Evolutionary conservation across 2,329 filamentous ascomycete species (phyloP).

Genomic region (Diplocarpon rosae): DNA sequence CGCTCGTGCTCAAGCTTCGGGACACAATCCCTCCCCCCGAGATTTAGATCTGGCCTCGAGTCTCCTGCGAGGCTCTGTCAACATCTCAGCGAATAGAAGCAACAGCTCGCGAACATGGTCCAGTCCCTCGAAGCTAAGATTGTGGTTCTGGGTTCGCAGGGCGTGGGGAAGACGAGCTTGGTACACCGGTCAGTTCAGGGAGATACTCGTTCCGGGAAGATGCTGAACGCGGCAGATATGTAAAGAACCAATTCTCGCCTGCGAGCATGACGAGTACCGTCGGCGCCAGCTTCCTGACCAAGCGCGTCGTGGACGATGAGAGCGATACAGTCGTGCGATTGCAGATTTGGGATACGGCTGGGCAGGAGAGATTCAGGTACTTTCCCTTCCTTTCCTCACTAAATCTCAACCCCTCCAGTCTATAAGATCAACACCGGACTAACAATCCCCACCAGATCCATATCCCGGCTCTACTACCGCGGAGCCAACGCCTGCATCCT

Average conservation of each 20-base stretch:
- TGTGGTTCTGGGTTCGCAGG: constrained; percentile 68
- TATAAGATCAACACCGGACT: too few species aligned
- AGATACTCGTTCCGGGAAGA: neutral
- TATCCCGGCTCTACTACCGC: constrained; percentile 91
- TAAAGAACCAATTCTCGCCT: constrained; percentile 26
- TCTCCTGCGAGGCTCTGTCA: too few species aligned
- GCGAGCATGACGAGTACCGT: constrained; percentile 48
- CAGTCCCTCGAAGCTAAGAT: constrained; percentile 70
- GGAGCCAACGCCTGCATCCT: constrained; percentile 89
- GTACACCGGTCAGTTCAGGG: constrained; percentile 51
- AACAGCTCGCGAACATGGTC: constrained; percentile 19
- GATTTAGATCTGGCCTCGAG: neutral
- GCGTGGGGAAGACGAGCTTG: constrained; percentile 69
- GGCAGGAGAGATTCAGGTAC: constrained; percentile 80
- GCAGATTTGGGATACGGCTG: constrained; percentile 94
- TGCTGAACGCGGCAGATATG: constrained; percentile 40
- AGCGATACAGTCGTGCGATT: constrained; percentile 80
- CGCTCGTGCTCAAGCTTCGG: too few species aligned
- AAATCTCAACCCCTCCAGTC: neutral
- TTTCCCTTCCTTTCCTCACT: neutral
- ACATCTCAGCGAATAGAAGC: neutral
- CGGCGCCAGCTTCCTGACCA: constrained; percentile 69
- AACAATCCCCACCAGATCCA: constrained; percentile 38
- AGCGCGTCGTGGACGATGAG: constrained; percentile 71
- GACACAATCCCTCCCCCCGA: neutral